Base-by-base conservation (phyloP, 805 yeast genomes). In the Starmerella floricola region DNA sequence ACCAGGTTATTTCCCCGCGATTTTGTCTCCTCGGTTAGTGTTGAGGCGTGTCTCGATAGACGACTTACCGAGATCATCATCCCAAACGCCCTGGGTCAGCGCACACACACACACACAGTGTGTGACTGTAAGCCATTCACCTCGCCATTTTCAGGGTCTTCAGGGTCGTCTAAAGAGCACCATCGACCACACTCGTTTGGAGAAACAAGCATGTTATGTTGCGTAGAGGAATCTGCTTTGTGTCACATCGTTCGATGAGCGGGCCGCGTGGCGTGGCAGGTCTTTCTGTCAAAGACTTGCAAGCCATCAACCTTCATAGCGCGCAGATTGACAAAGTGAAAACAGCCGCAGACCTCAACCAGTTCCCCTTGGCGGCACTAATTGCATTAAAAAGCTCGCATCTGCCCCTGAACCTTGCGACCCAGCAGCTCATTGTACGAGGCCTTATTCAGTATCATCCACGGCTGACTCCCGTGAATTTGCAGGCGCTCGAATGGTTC, bases 381-480 rank as follows among this genome's bases (percentile, higher is more conserved):
- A 16, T 45, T 3, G 33, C 38, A 11, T 12, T 43, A 20, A 11
- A 26, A 3, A 15, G 12, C 15, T 21, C 39, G 31, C 38, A 18
- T 2, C 12, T 8, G 16, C 21, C 21, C 4, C 19, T 30, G 6
- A 3, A 29, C 10, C 31, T 13, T 11, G 18, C 6, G 36, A 24
- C 12, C 16, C 34, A 41, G 15, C 38, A 33, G 15, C 29, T 17
- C 2, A 27, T 49, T 3, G 39, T 47, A 1, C 40, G 44, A 11
- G 55, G 55, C 15, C 39, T 51, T 18, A n/a, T 33, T 11, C 42
- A 23, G 3, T 49, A 32, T 29, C 50, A 51, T 27, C 48, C 55
- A 8, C 47, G 48, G 21, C 39, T 45, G 18, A 41, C 46, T 3
- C 55, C 53, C 1, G 29, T 50, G 3, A 38, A 49, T 23, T 15